Conservation (phyloP, 192 early-diverging fungal species). For the Mortierella claussenii region DNA sequence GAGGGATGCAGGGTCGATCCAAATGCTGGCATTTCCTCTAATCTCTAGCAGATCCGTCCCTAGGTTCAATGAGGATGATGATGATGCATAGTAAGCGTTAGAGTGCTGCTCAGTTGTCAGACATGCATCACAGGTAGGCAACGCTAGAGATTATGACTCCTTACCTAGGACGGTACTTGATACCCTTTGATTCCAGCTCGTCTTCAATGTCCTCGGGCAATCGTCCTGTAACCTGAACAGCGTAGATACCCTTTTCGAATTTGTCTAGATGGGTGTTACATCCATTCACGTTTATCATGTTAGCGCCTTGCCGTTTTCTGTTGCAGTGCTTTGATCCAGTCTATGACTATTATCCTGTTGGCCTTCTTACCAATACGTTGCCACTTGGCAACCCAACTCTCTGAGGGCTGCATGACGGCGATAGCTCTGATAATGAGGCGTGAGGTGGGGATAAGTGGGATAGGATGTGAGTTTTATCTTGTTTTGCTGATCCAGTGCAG, state of each 20-base stretch:
- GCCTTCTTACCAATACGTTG: slow-evolving; percentile 70
- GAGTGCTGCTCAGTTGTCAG: too few species aligned
- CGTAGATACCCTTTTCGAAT: slow-evolving; percentile 78
- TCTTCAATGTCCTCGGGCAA: slow-evolving; percentile 83
- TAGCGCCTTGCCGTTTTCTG: too few species aligned
- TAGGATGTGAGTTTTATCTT: neutral
- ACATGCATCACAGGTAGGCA: neutral
- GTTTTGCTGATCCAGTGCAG: too few species aligned
- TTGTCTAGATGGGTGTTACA: slow-evolving; percentile 67
- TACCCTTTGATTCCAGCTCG: slow-evolving; percentile 71
- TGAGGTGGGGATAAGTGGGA: too few species aligned
- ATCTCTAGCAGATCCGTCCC: slow-evolving; percentile 51
- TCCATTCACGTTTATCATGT: too few species aligned
- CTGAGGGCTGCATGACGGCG: slow-evolving; percentile 77
- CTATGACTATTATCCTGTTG: slow-evolving; percentile 1
- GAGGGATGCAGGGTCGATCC: too few species aligned
- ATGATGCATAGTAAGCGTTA: too few species aligned
- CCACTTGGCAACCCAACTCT: slow-evolving; percentile 83
- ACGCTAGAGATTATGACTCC: slow-evolving; percentile 28
- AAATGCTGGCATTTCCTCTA: too few species aligned
- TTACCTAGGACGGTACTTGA: slow-evolving; percentile 77
- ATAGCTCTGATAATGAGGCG: slow-evolving; percentile 73
- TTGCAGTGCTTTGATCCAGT: too few species aligned
- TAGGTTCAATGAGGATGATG: neutral
- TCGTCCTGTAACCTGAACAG: slow-evolving; percentile 76